Evolutionary conservation across 257 asterid genomes (phyloP), one percentile per base, ranked within the genome.

Genomic region (Salvia splendens): DNA sequence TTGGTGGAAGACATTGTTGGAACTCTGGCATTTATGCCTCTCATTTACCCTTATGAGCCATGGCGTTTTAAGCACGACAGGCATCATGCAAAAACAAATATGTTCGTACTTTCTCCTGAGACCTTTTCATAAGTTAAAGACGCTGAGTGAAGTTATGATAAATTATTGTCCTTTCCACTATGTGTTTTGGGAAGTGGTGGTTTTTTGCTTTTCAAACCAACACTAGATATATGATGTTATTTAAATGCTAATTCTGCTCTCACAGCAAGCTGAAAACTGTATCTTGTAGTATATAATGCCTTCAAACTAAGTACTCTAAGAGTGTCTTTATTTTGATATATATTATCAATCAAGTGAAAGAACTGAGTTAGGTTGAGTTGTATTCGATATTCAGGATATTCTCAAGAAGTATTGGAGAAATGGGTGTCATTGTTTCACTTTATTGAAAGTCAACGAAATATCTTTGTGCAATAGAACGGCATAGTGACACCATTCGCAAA

Each of bases 1-100:
- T 74, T 90, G 78, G 86, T 94, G 76, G 99, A 94, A 81, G 99
- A 94, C 75, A 84, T 91, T 58, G 73, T 94, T 64, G 99, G 99
- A 78, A 94, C 97, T 76, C 86, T 91, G 74, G 93, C 97, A 75
- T 88, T 94, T 67, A 14, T 94, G 87, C 99, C 97, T 7, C 83
- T 94, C 74, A 79, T 94, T 72, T 94, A 94, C 83, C 97, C 99
- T 30, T 91, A 88, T 51, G 97, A 94, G 72, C 96, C 99, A 48
- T 94, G 99, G 99, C 90, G 97, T 28, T 88, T 88, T 69, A 94
- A 94, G 86, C 99, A 94, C 71, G 97, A 94, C 69, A 85, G 72
- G 80, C 99, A 91, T 85, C 97, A 94, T 32, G 99, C 99, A 12
- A 94, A 87, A 80, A 94, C 99, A 75, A 94, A 88, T 80, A 91